Evolutionary conservation across 768 basidiomycete species (phyloP).

Genomic region (Omphalotus guepiniiformis): DNA sequence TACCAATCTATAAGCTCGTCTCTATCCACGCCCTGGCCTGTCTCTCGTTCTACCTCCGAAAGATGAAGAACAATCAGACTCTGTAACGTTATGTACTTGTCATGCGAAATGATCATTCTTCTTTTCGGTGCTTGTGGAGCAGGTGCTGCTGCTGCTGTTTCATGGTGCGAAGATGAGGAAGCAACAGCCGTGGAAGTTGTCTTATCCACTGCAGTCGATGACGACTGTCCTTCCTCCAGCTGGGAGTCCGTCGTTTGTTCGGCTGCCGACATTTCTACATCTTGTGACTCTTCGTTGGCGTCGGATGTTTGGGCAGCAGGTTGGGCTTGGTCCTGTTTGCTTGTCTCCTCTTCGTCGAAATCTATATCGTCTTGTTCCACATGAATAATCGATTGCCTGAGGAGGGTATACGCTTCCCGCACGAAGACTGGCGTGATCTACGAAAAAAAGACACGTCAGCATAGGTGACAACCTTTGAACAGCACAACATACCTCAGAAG

Average conservation of each 20-base stretch:
- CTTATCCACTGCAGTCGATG: conserved; percentile 26
- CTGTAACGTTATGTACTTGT: conserved; percentile 89
- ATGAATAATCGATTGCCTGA: conserved; percentile 97
- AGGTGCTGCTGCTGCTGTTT: conserved; percentile 31
- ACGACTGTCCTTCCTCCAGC: conserved; percentile 44
- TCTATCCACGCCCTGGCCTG: conserved; percentile 72
- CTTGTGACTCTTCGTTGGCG: conserved; percentile 47
- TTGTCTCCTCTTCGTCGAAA: conserved; percentile 88
- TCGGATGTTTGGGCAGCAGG: conserved; percentile 27
- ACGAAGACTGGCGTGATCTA: conserved; percentile 94
- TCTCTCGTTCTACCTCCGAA: conserved; percentile 68
- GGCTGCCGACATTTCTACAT: conserved; percentile 56
- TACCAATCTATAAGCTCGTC: conserved; percentile 98
- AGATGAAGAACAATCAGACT: conserved; percentile 84
- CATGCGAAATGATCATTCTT: conserved; percentile 92
- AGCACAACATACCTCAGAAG: conserved; percentile 66
- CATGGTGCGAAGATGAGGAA: conserved; percentile 31
- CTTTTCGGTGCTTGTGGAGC: conserved; percentile 49
- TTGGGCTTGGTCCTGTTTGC: conserved; percentile 49
- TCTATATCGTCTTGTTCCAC: conserved; percentile 99
- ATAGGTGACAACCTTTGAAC: not conserved
- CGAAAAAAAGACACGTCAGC: not conserved
- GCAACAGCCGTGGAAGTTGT: conserved; percentile 26
- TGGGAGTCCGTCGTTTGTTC: conserved; percentile 51
- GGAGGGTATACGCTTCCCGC: conserved; percentile 89